These are phyloP conservation scores for Apiotrichum gamsii DNA, from an alignment of 1,284 basidiomycete species.

Conservation along the genomic window DNA sequence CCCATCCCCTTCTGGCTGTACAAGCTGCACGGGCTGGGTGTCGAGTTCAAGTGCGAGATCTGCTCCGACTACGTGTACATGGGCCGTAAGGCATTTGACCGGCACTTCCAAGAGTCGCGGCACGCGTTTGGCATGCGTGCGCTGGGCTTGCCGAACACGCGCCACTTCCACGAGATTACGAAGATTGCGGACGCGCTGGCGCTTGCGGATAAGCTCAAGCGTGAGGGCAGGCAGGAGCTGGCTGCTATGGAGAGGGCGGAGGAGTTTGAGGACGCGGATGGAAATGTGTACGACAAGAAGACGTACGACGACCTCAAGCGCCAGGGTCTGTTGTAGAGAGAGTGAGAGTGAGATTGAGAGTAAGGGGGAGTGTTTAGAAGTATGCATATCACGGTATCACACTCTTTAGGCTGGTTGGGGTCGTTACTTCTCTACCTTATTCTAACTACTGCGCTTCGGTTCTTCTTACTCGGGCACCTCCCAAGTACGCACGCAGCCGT, in stretches of 20 bases:
- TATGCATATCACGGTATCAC: no score
- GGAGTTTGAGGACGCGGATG: conserved; percentile 92
- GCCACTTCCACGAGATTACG: conserved; percentile 98
- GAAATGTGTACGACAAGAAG: conserved; percentile 62
- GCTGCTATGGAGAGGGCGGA: conserved; percentile 89
- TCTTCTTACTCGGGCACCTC: conserved; percentile 5
- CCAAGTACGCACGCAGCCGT: conserved; percentile 75
- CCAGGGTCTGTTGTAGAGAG: conserved; percentile 42
- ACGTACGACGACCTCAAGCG: conserved; percentile 46
- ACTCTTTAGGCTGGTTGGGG: not conserved
- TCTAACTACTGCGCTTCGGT: not conserved
- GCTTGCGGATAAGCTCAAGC: conserved; percentile 89
- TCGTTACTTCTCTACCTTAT: not conserved
- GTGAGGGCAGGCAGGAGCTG: conserved; percentile 84
- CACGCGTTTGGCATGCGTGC: conserved; percentile 99
- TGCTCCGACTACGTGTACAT: conserved; percentile 94
- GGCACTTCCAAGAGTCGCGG: conserved; percentile 67
- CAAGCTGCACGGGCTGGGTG: conserved; percentile 93
- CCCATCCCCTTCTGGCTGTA: conserved; percentile 99
- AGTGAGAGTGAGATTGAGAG: not conserved
- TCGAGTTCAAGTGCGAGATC: conserved; percentile 96
- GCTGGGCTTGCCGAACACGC: conserved; percentile 92
- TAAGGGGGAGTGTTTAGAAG: no score
- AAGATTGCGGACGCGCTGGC: conserved; percentile 92
- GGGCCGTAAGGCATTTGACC: conserved; percentile 55